Conservation (phyloP, 106 monocot species). For the Gastrodia elata region DNA sequence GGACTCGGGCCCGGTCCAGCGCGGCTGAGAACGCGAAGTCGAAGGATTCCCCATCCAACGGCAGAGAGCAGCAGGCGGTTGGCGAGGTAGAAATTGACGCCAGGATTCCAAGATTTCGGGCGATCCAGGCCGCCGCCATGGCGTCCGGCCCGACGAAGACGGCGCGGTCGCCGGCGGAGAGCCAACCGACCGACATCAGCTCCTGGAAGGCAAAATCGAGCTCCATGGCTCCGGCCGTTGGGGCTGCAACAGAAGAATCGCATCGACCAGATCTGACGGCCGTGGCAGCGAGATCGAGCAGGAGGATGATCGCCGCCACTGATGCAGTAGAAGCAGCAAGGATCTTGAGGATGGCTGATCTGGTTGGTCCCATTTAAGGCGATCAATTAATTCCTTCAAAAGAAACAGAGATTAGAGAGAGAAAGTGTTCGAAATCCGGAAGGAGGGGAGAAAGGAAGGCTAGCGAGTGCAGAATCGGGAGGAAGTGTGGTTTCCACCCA, state of each 20-base stretch:
- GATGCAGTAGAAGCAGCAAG: constrained; percentile 7
- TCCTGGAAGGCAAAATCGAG: constrained; percentile 20
- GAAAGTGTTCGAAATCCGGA: not conserved
- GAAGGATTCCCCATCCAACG: constrained; percentile 18
- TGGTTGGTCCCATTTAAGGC: constrained; percentile 8
- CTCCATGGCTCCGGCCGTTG: constrained; percentile 8
- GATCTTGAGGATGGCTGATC: constrained; percentile 13
- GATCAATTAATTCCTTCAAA: not conserved
- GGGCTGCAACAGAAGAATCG: constrained; percentile 3
- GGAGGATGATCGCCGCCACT: constrained; percentile 6
- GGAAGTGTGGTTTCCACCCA: constrained; percentile 36
- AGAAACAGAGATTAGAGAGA: not conserved
- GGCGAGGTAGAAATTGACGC: constrained; percentile 5
- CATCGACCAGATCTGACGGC: constrained; percentile 6
- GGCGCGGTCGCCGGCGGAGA: constrained; percentile 11
- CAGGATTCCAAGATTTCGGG: not conserved
- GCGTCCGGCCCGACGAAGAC: constrained; percentile 20
- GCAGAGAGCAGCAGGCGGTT: constrained; percentile 22
- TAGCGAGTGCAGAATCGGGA: constrained; percentile 35
- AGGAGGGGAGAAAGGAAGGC: not conserved
- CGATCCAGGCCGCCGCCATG: constrained; percentile 6
- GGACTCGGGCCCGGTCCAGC: constrained; percentile 28
- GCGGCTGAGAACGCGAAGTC: constrained; percentile 25
- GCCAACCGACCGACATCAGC: constrained; percentile 14
- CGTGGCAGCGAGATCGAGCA: not conserved